phyloP scores from a whole-genome alignment of 2,329 filamentous ascomycete genomes.

The Dactylellina cionopaga region DNA sequence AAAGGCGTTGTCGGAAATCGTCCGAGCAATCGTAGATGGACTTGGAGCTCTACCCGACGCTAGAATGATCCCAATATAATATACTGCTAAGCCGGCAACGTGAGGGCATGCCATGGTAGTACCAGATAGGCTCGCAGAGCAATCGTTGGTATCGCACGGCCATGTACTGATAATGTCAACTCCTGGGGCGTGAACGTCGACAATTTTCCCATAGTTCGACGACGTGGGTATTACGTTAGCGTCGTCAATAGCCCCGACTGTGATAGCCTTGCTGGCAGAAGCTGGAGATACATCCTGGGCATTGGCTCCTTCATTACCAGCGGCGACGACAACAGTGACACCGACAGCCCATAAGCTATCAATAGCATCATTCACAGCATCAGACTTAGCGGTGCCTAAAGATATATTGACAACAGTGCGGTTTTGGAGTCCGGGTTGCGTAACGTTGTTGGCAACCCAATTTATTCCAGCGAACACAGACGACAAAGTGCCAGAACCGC shows the following conservation, averaged over 20 bases:
- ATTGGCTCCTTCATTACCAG: conserved; percentile 57
- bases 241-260: conserved; percentile 62
- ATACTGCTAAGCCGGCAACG: conserved; percentile 74
- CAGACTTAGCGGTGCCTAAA: conserved; percentile 57
- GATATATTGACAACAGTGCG: conserved; percentile 58
- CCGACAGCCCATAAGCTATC: conserved; percentile 63
- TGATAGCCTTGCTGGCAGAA: conserved; percentile 60
- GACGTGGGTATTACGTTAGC: conserved; percentile 59
- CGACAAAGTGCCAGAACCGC: conserved; percentile 60
- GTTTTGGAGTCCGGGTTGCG: too few species aligned
- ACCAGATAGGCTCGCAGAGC: conserved; percentile 65
- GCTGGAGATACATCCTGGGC: conserved; percentile 58
- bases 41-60: too few species aligned
- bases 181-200: conserved; percentile 69
- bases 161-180: conserved; percentile 67
- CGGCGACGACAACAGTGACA: conserved; percentile 61
- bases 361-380: conserved; percentile 68
- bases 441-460: conserved; percentile 54
- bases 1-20: too few species aligned
- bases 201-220: conserved; percentile 63
- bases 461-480: conserved; percentile 56
- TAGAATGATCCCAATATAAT: too few species aligned
- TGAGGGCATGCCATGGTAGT: conserved; percentile 71
- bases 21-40: too few species aligned
- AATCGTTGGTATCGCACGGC: conserved; percentile 64